Conservation (phyloP, 2,329 filamentous ascomycete genomes). For the Bisporella sp. region DNA sequence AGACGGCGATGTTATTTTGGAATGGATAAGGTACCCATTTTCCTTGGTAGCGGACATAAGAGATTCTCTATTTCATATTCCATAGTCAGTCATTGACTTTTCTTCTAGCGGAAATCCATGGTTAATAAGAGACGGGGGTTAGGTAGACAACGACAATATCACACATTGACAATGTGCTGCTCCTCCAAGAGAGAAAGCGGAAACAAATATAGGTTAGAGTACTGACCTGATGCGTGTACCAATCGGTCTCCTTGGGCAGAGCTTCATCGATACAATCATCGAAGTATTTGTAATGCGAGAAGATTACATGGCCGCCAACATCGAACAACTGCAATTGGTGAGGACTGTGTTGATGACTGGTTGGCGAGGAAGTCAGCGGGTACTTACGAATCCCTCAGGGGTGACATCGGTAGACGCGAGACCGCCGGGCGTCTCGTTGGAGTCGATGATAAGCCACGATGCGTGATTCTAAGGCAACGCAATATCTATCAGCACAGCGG, state of each 20-base stretch:
- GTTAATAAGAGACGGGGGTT: background rate
- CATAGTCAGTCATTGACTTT: background rate
- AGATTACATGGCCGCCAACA: constrained; percentile 53
- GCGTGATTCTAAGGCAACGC: constrained; percentile 61
- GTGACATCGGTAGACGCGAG: constrained; percentile 93
- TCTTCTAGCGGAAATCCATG: background rate
- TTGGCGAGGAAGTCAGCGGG: constrained; percentile 28
- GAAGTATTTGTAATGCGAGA: constrained; percentile 91
- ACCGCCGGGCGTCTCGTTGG: constrained; percentile 86
- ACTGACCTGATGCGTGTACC: constrained; percentile 70
- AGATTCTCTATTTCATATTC: constrained; percentile 63
- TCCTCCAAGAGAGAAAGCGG: background rate
- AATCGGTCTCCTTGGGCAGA: constrained; percentile 86
- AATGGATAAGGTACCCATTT: constrained; percentile 98
- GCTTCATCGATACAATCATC: constrained; percentile 98
- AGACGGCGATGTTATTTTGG: constrained; percentile 99
- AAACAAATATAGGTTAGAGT: background rate
- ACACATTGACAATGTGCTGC: background rate
- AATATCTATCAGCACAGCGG: constrained; percentile 6
- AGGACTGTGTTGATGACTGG: constrained; percentile 11
- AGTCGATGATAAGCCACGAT: constrained; percentile 95
- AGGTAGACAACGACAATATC: background rate
- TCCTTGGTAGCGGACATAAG: constrained; percentile 94
- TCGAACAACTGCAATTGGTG: constrained; percentile 71
- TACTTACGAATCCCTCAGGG: constrained; percentile 87